These are phyloP conservation scores for Papiliotrema laurentii DNA, from an alignment of 1,284 basidiomycete genomes.

Conservation along the genomic window DNA sequence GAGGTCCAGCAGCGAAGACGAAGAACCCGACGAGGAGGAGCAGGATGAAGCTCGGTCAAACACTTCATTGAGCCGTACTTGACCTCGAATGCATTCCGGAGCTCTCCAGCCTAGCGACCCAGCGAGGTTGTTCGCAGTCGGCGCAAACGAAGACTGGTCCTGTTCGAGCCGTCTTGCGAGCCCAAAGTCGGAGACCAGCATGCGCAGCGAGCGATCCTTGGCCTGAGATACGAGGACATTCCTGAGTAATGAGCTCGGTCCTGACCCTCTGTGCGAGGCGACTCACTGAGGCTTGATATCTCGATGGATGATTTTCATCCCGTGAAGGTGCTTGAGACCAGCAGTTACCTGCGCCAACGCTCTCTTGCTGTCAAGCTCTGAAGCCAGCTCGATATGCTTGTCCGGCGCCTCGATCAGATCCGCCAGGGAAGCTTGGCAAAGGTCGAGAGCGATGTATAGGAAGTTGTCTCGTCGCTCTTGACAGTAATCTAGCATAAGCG, in stretches of 20 bases:
- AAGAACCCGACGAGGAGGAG: constrained; percentile 28
- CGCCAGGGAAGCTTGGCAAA: constrained; percentile 90
- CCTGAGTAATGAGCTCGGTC: constrained; percentile 16
- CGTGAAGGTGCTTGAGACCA: constrained; percentile 86
- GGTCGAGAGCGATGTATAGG: constrained; percentile 93
- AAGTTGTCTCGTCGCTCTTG: constrained; percentile 91
- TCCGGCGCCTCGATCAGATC: constrained; percentile 84
- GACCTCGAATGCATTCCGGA: constrained; percentile 84
- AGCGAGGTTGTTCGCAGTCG: constrained; percentile 64
- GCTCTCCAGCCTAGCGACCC: constrained; percentile 93
- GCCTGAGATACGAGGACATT: constrained; percentile 87
- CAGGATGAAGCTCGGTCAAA: constrained; percentile 59
- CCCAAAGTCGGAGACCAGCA: constrained; percentile 94
- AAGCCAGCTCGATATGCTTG: constrained; percentile 56
- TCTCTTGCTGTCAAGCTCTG: constrained; percentile 81
- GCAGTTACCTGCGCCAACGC: constrained; percentile 82
- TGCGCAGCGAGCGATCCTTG: constrained; percentile 63
- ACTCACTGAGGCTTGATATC: constrained; percentile 88
- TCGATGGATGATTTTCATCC: constrained; percentile 91
- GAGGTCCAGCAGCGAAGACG: constrained; percentile 20
- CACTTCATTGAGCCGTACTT: constrained; percentile 79
- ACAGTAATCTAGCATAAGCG: constrained; percentile 63
- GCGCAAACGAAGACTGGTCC: constrained; percentile 89
- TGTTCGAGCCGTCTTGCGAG: constrained; percentile 86
- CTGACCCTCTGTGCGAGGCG: neutral